Conservation (phyloP, 2,329 filamentous ascomycete genomes). For the Penicillium sp. region DNA sequence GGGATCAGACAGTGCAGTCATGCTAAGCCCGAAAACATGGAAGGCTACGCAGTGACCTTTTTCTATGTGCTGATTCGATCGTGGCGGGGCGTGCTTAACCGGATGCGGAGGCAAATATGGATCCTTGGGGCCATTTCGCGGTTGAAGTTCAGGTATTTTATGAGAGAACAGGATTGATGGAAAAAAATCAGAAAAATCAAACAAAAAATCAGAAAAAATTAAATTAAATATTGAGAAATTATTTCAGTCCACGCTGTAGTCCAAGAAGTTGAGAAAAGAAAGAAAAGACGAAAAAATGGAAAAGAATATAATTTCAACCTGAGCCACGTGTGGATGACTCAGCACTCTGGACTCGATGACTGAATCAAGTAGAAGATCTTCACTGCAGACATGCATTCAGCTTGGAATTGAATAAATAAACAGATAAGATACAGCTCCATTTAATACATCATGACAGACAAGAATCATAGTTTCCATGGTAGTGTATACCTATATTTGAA, state of each 20-base stretch:
- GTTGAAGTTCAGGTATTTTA: neutral
- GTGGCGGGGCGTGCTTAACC: slow-evolving; percentile 2
- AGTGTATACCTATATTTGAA: neutral
- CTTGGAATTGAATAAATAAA: neutral
- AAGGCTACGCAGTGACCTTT: slow-evolving; percentile 3
- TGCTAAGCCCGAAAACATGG: slow-evolving; percentile 18
- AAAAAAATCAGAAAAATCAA: neutral
- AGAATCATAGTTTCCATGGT: neutral
- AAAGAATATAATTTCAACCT: neutral
- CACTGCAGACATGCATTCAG: neutral
- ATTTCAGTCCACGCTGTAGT: too few species aligned
- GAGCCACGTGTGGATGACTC: slow-evolving; percentile 1
- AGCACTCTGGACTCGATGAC: neutral
- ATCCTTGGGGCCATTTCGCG: neutral
- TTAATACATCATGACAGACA: neutral
- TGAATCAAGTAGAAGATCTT: neutral
- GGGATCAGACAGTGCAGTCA: slow-evolving; percentile 11
- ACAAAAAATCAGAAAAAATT: too few species aligned
- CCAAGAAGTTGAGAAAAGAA: neutral
- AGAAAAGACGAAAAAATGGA: neutral
- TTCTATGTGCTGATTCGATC: slow-evolving; percentile 8
- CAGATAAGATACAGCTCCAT: neutral
- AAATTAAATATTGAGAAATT: too few species aligned
- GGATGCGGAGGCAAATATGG: slow-evolving; percentile 9
- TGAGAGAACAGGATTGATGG: neutral